Evolutionary conservation across 1,284 basidiomycete species (phyloP), one percentile per base, ranked within the genome.

Genomic region (Fomitopsis palustris): DNA sequence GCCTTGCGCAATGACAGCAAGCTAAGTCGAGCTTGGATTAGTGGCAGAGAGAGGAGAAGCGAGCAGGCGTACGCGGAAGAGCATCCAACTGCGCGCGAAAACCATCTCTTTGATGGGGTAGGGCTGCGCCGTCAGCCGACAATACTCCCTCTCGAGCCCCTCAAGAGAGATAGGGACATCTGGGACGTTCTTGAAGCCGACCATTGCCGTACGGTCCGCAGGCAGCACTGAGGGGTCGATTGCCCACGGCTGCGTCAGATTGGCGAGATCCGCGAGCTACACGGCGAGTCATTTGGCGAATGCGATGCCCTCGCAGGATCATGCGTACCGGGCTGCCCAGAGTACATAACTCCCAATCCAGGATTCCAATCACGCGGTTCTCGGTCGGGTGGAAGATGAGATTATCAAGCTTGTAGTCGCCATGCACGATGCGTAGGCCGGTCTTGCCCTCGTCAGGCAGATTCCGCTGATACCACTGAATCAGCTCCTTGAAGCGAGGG

Each of bases 401-500:
- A 71, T 98, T 99, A 74, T 99, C 96, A 23, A 97, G 81, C 75
- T 99, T 99, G 73, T 94, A 98, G 74, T 98, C 96, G 23, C 96
- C 96, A 70, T 98, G 96, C 4, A 97, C 93, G 63, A 96, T 86
- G 38, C 91, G 84, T 55, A 86, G 77, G 1, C 89, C 89, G 16
- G 80, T 81, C 74, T 87, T 86, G 64, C 78, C 81, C 69, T 91
- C 89, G 67, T 88, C 82, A 0, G 93, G 95, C 55, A 94, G 78
- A 65, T 92, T 81, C 41, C 75, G 72, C 54, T 78, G 75, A 69
- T 95, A 96, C 92, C 92, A 98, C 9, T 74, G 71, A 53, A 92
- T 77, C 69, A 98, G 78, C 63, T 89, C 85, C 43, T 85, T 78
- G 67, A 90, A 90, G 54, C 78, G 80, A 3, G 92, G 91, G 62